Conservation (phyloP, 371 early-diverging fungal species). For the Phascolomyces articulosus region DNA sequence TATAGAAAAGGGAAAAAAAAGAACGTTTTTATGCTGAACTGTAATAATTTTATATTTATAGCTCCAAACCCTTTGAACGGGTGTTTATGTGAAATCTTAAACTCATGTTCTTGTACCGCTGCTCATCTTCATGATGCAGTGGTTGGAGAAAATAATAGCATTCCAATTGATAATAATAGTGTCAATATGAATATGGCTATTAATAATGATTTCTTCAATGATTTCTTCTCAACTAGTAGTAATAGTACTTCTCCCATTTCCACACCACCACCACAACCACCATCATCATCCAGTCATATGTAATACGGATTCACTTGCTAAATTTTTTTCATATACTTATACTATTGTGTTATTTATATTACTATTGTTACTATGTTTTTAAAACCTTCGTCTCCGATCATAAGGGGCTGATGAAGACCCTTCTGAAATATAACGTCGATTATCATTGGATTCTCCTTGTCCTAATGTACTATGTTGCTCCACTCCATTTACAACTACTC, state of each 20-base stretch:
- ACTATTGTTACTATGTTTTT: background rate
- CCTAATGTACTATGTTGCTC: slow-evolving; percentile 26
- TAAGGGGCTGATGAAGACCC: background rate
- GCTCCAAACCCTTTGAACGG: background rate
- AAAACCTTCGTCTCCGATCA: background rate
- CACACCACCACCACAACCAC: too few species aligned
- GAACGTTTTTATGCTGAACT: too few species aligned
- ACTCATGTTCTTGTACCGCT: slow-evolving; percentile 2
- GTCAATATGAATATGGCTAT: background rate
- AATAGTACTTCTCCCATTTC: too few species aligned
- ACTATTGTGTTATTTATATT: too few species aligned
- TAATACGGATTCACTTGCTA: too few species aligned
- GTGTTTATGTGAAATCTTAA: background rate
- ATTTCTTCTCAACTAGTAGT: too few species aligned
- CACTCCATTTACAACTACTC: slow-evolving; percentile 33
- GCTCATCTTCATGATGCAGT: background rate
- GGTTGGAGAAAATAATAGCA: background rate
- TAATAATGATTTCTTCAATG: background rate
- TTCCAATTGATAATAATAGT: background rate
- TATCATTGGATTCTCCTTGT: background rate
- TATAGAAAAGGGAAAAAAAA: background rate
- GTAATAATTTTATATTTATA: background rate
- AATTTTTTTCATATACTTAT: too few species aligned
- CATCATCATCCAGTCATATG: too few species aligned
- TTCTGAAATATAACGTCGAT: background rate